These are phyloP conservation scores for Dryadomyces quercus-mongolicae DNA, from an alignment of 2,329 filamentous ascomycete species.

Conservation along the genomic window DNA sequence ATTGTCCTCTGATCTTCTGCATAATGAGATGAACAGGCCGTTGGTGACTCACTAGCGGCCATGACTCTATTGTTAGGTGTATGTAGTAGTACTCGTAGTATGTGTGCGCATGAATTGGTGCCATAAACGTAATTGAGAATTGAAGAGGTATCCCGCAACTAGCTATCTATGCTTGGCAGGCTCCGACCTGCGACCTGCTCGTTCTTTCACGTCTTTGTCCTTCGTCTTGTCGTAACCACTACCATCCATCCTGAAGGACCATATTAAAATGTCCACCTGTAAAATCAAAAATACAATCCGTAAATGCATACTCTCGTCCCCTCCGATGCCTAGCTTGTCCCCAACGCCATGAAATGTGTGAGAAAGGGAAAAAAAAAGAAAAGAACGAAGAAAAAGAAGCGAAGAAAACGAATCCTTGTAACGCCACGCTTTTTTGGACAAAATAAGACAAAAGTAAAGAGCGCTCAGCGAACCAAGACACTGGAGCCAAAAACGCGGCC, in stretches of 20 bases:
- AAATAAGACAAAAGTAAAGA: neutral
- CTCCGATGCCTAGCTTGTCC: neutral
- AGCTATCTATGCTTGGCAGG: neutral
- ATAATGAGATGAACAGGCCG: neutral
- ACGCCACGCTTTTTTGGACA: slow-evolving; percentile 3
- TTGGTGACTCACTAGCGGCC: neutral
- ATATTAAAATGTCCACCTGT: slow-evolving; percentile 5
- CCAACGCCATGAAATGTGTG: slow-evolving; percentile 1
- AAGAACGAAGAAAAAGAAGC: neutral
- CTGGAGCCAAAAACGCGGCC: slow-evolving; percentile 35
- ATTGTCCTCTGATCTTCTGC: neutral
- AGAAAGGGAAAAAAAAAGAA: neutral
- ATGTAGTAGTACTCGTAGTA: too few relatives aligned
- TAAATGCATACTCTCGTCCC: neutral
- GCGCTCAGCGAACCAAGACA: slow-evolving; percentile 25
- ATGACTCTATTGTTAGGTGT: too few relatives aligned
- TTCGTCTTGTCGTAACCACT: neutral
- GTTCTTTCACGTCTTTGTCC: neutral
- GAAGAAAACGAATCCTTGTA: neutral
- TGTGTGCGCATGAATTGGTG: too few relatives aligned
- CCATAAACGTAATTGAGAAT: neutral
- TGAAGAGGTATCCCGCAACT: neutral
- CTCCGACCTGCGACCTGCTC: neutral
- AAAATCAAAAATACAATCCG: neutral
- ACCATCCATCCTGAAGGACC: neutral